A percentile compares a stretch with the other conserved stretches of the same genome.
phyloP scores from a whole-genome alignment of 2,329 filamentous ascomycete genomes.

The Fusarium sp. region DNA sequence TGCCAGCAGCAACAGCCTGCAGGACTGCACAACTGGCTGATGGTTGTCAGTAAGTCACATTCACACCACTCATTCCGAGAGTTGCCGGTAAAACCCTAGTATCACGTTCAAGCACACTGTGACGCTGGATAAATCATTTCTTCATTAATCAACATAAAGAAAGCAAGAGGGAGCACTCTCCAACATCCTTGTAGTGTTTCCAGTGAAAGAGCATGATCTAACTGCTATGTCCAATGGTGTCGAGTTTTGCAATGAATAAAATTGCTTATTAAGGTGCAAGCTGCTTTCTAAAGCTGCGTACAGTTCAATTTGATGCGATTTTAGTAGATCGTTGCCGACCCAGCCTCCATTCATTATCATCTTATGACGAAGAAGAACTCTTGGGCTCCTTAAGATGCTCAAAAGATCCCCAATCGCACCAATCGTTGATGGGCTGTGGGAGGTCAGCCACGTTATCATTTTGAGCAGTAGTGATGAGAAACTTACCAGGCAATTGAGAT shows the following conservation, averaged over 20 bases:
- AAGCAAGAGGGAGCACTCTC: not conserved
- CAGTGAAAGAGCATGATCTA: conserved; percentile 10
- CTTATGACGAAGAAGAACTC: not conserved
- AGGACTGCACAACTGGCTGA: not conserved
- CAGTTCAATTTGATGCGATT: not conserved
- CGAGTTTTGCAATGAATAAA: conserved; percentile 44
- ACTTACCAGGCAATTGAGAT: conserved; percentile 90
- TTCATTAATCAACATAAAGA: conserved; percentile 26
- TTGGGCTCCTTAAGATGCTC: conserved; percentile 22
- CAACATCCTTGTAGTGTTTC: not conserved
- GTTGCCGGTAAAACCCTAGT: not conserved
- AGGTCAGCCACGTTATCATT: conserved; percentile 34
- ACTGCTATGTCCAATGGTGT: conserved; percentile 40
- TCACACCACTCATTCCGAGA: not conserved
- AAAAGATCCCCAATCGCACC: conserved; percentile 65
- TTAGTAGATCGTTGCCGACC: not conserved
- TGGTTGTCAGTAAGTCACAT: not conserved
- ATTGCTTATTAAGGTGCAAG: conserved; percentile 18
- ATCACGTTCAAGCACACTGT: not conserved
- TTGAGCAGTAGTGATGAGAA: not conserved
- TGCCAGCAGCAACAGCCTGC: not conserved
- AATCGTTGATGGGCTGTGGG: conserved; percentile 67
- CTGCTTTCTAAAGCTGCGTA: conserved; percentile 12
- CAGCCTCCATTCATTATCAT: not conserved
- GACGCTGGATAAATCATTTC: conserved; percentile 17